Evolutionary conservation across 139 green algal genomes (phyloP).

Genomic region (Zygnema circumcarinatum): DNA sequence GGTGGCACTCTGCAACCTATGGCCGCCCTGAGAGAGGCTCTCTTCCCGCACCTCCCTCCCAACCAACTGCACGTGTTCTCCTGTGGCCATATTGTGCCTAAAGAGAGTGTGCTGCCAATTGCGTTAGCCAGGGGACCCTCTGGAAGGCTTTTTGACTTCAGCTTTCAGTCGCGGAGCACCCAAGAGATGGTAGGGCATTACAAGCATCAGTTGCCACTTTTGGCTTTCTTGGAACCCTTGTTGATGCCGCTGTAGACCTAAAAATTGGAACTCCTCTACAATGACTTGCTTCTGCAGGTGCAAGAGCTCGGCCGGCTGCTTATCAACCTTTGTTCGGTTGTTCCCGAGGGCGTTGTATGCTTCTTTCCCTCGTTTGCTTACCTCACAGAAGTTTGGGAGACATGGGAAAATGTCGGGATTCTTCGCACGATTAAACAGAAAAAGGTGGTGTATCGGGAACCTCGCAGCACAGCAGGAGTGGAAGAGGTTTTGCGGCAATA

Average conservation of each 20-base stretch:
- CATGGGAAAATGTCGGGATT: slow-evolving; percentile 71
- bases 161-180: slow-evolving; percentile 57
- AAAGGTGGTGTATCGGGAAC: slow-evolving; percentile 79
- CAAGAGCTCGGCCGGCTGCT: slow-evolving; percentile 65
- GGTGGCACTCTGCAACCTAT: slow-evolving; percentile 90
- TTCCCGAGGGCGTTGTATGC: slow-evolving; percentile 82
- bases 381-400: slow-evolving; percentile 42
- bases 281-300: slow-evolving; percentile 40
- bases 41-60: slow-evolving; percentile 69
- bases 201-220: too few relatives aligned
- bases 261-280: too few relatives aligned
- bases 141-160: slow-evolving; percentile 65
- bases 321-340: slow-evolving; percentile 64
- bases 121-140: slow-evolving; percentile 71
- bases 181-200: slow-evolving; percentile 71
- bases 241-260: too few relatives aligned
- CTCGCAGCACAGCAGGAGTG: slow-evolving; percentile 68
- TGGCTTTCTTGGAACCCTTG: neutral
- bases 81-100: slow-evolving; percentile 88
- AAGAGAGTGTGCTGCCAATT: slow-evolving; percentile 72
- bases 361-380: slow-evolving; percentile 94
- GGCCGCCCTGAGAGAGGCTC: slow-evolving; percentile 64
- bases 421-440: slow-evolving; percentile 64
- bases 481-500: slow-evolving; percentile 77
- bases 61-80: slow-evolving; percentile 70